phyloP scores from a whole-genome alignment of 805 yeast genomes.

The Brettanomyces custersianus region DNA sequence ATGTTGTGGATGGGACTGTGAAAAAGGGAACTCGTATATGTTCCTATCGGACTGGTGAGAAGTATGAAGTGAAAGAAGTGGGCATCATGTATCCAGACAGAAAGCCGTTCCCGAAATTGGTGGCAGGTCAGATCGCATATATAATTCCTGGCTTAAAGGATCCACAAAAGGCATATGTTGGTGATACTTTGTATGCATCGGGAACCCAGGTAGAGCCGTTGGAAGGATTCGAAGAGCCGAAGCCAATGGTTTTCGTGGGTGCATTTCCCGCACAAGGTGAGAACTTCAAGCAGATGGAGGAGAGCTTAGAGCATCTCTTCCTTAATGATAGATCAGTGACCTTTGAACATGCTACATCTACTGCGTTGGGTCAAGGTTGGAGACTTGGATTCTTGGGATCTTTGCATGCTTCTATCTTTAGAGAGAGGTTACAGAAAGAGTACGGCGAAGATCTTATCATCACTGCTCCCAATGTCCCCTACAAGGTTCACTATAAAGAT shows the following conservation, averaged over 20 bases:
- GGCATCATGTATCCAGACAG: conserved; percentile 95
- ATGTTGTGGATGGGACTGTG: conserved; percentile 76
- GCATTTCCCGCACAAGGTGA: conserved; percentile 95
- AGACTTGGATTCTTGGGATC: conserved; percentile 92
- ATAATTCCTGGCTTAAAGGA: conserved; percentile 91
- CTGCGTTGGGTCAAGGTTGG: conserved; percentile 97
- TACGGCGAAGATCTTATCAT: conserved; percentile 88
- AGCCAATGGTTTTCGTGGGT: conserved; percentile 98
- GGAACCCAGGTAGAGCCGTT: conserved; percentile 61
- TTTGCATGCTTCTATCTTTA: conserved; percentile 88
- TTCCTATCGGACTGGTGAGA: conserved; percentile 67
- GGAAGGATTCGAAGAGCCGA: conserved; percentile 93
- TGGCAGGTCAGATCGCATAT: conserved; percentile 93
- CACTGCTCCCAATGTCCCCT: conserved; percentile 95
- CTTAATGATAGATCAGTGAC: conserved; percentile 89
- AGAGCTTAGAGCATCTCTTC: conserved; percentile 79
- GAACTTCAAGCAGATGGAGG: conserved; percentile 83
- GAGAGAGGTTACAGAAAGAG: conserved; percentile 85
- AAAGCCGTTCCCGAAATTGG: conserved; percentile 48
- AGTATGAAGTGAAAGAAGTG: conserved; percentile 83
- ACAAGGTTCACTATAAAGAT: conserved; percentile 59
- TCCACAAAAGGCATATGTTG: conserved; percentile 78
- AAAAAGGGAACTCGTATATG: conserved; percentile 66
- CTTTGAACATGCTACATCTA: conserved; percentile 81
- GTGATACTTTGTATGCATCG: conserved; percentile 74